Base-by-base conservation (phyloP, 2,329 filamentous ascomycete genomes). In the Fusarium humuli region DNA sequence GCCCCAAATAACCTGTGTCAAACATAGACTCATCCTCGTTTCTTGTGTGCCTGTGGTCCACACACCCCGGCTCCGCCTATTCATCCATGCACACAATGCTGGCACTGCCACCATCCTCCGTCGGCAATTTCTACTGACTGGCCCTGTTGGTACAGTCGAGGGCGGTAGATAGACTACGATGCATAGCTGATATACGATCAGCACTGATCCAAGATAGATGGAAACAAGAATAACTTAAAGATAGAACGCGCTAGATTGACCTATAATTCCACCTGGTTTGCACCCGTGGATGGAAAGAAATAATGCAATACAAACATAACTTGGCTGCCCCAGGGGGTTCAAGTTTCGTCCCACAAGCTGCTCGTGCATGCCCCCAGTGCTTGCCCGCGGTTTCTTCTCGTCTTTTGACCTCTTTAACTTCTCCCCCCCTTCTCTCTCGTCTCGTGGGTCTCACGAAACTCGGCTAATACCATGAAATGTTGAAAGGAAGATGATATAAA, bases 21-120 rank as follows among this genome's bases (percentile, higher is more conserved):
- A 46, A 48, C 44, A 27, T 23, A 52, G 23, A 52, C 46, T 40
- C n/a, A 53, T 20, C 45, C 44, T 42, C 20, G 40, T 57, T 44
- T 22, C 63, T 53, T 58, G 49, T 53, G 37, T 55, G 32, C 29
- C 42, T 56, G 32, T 58, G 68, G 58, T 61, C 68, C 63, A 71
- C 67, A 65, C 67, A 57, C 65, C 54, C 61, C 48, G 64, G 65
- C 60, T 69, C 66, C 67, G 67, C 61, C 37, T 69, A 58, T 53
- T 54, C 56, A 71, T 68, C 49, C 49, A 53, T 53, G 49, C 49
- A 65, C 68, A 68, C 54, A 57, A 64, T 50, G 47, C 67, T 56
- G 58, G 64, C 68, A 71, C 67, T 70, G 67, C 67, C 67, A 70
- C 68, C 53, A 57, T 71, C 60, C 64, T 55, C 55, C 64, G 45